Evolutionary conservation across 495 filamentous ascomycete genomes (phyloP).

Genomic region (Podospora pseudocomata): DNA sequence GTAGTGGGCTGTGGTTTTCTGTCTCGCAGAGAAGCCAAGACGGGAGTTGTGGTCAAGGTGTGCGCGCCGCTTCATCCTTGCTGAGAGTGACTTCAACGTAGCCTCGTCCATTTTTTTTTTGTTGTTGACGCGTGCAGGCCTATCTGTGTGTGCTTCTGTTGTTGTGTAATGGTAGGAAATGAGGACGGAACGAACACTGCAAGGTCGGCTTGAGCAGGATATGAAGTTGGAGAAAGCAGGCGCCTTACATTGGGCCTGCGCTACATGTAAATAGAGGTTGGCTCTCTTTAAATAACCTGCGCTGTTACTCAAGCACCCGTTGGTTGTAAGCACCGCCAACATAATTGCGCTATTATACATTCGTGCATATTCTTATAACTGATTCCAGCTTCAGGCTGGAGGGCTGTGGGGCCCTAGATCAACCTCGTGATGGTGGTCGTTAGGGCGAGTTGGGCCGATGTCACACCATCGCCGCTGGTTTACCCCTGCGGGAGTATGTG

Average conservation of each 20-base stretch:
- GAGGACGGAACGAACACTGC: background rate
- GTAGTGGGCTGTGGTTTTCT: conserved; percentile 15
- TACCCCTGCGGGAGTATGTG: background rate
- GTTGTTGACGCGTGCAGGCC: background rate
- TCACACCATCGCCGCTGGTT: background rate
- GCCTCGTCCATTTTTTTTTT: background rate
- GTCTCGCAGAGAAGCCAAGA: conserved; percentile 2
- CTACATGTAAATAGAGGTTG: background rate
- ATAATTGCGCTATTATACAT: background rate
- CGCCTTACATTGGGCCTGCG: background rate
- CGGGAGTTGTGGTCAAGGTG: conserved; percentile 2
- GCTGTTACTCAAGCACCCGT: background rate
- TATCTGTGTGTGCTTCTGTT: background rate
- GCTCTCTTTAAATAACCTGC: background rate
- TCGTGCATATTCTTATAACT: background rate
- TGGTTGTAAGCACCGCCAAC: background rate
- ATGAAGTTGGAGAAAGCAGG: background rate
- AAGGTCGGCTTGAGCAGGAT: background rate
- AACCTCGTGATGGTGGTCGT: background rate
- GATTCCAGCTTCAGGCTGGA: background rate
- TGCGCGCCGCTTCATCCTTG: conserved; percentile 3
- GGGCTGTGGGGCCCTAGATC: no score
- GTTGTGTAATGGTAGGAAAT: background rate
- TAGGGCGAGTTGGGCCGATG: background rate
- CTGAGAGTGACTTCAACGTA: background rate